These are phyloP conservation scores for Barbatosphaeria neglecta DNA, from an alignment of 495 filamentous ascomycete genomes.

Conservation along the genomic window DNA sequence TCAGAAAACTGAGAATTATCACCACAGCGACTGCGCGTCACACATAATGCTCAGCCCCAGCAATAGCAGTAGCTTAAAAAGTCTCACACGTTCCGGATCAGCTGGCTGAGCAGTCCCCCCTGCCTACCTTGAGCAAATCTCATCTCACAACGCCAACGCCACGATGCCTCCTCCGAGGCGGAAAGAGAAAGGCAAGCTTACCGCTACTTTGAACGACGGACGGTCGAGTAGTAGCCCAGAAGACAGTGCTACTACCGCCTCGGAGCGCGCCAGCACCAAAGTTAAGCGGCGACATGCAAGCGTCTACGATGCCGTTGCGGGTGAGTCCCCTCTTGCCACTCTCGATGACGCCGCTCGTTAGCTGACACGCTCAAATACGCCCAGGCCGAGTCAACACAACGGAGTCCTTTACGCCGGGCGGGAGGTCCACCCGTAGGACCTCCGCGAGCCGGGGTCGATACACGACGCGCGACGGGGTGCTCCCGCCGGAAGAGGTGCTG, in stretches of 20 bases:
- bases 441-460: conserved; percentile 36
- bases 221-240: no score
- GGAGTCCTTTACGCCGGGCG: conserved; percentile 7
- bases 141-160: no score
- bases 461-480: conserved; percentile 36
- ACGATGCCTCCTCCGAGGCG: no score
- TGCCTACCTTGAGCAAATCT: not conserved
- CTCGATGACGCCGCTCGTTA: not conserved
- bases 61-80: not conserved
- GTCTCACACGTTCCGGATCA: not conserved
- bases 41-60: not conserved
- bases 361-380: not conserved
- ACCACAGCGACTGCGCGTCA: no score
- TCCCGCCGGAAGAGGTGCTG: conserved; percentile 65
- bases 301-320: conserved; percentile 73
- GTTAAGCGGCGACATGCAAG: conserved; percentile 28
- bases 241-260: not conserved
- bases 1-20: no score
- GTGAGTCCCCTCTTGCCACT: conserved; percentile 35
- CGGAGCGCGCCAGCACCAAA: not conserved
- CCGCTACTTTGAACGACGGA: no score
- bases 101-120: not conserved
- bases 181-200: no score
- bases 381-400: conserved; percentile 35
- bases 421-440: conserved; percentile 34